Conservation (phyloP, 1,284 basidiomycete genomes). For the Boletellus dicymbophilus region DNA sequence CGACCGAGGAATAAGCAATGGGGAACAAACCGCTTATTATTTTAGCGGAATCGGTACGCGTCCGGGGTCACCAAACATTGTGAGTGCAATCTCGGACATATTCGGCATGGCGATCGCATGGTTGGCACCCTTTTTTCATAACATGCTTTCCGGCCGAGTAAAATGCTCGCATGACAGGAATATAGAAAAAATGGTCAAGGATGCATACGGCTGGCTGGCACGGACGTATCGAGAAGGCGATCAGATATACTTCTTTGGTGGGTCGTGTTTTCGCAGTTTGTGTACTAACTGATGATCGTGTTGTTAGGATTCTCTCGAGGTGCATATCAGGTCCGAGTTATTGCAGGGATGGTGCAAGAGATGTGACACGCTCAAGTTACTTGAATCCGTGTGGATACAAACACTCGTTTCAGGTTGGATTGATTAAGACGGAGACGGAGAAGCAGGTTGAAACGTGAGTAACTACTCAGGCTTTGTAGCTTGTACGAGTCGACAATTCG, state of each 20-base stretch:
- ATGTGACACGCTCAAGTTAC: slow-evolving; percentile 17
- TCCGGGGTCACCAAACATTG: slow-evolving; percentile 10
- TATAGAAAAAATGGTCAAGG: slow-evolving; percentile 27
- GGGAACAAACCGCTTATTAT: slow-evolving; percentile 30
- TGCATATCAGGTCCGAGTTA: slow-evolving; percentile 43
- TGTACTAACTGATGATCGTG: not conserved
- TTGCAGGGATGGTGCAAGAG: slow-evolving; percentile 43
- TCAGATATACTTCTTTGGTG: slow-evolving; percentile 45
- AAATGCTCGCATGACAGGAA: slow-evolving; percentile 13
- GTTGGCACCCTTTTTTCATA: slow-evolving; percentile 13
- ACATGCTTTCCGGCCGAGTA: not conserved
- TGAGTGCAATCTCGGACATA: slow-evolving; percentile 6
- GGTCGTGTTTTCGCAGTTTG: not conserved
- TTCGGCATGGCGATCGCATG: slow-evolving; percentile 28
- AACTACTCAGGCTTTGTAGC: not conserved
- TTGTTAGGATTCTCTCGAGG: slow-evolving; percentile 48
- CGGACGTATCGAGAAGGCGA: slow-evolving; percentile 37
- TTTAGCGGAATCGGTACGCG: slow-evolving; percentile 37
- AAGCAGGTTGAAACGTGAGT: slow-evolving; percentile 15
- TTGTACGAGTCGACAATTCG: not conserved
- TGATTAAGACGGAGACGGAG: not conserved
- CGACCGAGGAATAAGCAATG: slow-evolving; percentile 9
- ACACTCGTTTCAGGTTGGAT: not conserved
- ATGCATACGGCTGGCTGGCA: slow-evolving; percentile 43
- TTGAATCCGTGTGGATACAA: not conserved